Conservation (phyloP, 1,284 basidiomycete species). For the Schizopora paradoxa region DNA sequence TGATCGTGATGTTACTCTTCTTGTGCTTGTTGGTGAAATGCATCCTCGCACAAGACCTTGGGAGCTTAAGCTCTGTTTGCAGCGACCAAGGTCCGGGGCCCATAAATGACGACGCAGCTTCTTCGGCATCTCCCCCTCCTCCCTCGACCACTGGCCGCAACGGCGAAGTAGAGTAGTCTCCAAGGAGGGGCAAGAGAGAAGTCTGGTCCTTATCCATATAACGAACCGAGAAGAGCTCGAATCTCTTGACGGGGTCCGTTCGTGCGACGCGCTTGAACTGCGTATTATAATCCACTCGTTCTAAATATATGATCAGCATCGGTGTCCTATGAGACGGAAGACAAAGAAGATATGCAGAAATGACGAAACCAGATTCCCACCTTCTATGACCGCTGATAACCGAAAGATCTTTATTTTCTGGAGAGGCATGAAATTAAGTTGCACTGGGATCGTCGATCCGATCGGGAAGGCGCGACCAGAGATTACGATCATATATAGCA, state of each 20-base stretch:
- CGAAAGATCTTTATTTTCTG: constrained; percentile 82
- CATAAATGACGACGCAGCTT: constrained; percentile 57
- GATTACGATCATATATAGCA: constrained; percentile 81
- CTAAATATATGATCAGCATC: constrained; percentile 34
- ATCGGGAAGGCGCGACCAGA: constrained; percentile 80
- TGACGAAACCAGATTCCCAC: constrained; percentile 36
- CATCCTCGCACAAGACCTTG: constrained; percentile 50
- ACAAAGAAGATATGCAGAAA: constrained; percentile 7
- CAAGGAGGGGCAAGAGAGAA: constrained; percentile 63
- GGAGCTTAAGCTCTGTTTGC: constrained; percentile 50
- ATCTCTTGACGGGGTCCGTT: constrained; percentile 65
- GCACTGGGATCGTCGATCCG: constrained; percentile 78
- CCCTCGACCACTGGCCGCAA: constrained; percentile 38
- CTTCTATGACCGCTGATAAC: constrained; percentile 78
- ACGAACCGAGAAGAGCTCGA: constrained; percentile 67
- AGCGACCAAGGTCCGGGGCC: constrained; percentile 74
- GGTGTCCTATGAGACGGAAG: neutral
- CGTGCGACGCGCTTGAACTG: constrained; percentile 68
- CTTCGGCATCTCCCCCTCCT: constrained; percentile 39
- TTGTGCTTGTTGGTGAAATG: constrained; percentile 83
- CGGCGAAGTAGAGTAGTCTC: constrained; percentile 54
- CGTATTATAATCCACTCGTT: constrained; percentile 77
- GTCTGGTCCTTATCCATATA: constrained; percentile 42
- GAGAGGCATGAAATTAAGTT: constrained; percentile 80
- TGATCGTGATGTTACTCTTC: constrained; percentile 74